These are phyloP conservation scores for Alternaria solani DNA, from an alignment of 2,329 filamentous ascomycete genomes.

Conservation along the genomic window DNA sequence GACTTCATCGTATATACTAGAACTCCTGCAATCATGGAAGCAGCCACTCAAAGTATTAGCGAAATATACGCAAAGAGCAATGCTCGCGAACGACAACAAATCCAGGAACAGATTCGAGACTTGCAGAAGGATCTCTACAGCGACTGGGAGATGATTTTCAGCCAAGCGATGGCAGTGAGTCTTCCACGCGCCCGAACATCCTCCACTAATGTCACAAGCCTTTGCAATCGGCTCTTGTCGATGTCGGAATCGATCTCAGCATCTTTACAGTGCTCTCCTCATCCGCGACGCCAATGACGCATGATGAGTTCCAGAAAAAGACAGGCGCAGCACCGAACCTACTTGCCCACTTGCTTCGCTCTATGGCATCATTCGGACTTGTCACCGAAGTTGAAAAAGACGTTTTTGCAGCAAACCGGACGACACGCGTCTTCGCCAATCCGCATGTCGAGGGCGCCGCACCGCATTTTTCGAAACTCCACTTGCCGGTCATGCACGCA, in stretches of 20 bases:
- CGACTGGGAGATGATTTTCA: conserved; percentile 34
- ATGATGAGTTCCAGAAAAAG: conserved; percentile 28
- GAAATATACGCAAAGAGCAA: conserved; percentile 26
- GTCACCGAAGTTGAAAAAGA: conserved; percentile 41
- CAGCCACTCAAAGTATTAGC: conserved; percentile 31
- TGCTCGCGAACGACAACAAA: conserved; percentile 27
- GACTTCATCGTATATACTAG: neutral
- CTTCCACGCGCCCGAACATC: neutral
- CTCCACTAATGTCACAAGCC: neutral
- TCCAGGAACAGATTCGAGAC: conserved; percentile 37
- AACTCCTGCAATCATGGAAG: conserved; percentile 28
- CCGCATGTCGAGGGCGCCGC: conserved; percentile 37
- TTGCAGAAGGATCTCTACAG: conserved; percentile 36
- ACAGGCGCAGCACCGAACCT: conserved; percentile 38
- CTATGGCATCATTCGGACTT: conserved; percentile 37
- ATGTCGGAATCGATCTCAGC: neutral
- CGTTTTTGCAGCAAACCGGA: conserved; percentile 39
- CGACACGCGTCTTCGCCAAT: conserved; percentile 39
- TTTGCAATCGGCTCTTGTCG: neutral
- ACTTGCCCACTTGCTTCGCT: conserved; percentile 44
- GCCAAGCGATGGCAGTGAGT: conserved; percentile 10
- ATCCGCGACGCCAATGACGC: conserved; percentile 15
- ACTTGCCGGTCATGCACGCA: conserved; percentile 30
- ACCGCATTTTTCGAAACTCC: conserved; percentile 32
- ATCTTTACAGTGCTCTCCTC: neutral